Base-by-base conservation (phyloP, 1,284 basidiomycete genomes). In the Sutorius eximius region DNA sequence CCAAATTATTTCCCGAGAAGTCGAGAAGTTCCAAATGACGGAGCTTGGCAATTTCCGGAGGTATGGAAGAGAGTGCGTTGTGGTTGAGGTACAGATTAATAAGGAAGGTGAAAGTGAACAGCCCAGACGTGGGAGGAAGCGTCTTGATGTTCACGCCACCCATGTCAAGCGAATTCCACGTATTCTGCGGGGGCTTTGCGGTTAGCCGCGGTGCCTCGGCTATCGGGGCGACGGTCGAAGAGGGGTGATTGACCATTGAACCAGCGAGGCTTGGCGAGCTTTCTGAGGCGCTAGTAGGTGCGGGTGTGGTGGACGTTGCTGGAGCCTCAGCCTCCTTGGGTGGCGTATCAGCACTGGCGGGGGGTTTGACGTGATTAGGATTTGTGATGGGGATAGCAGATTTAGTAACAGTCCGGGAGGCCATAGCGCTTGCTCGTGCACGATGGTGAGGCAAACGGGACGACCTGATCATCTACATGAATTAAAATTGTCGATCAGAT, bases 41-140 rank as follows among this genome's bases (percentile, higher is more conserved):
- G 54, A 99, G 83, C 63, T 85, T 86, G 51, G 90, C 80, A 61
- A 99, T 93, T 70, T 91, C 85, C 11, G 91, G 82, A 4, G 96
- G 94, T 45, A 99, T 77, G 61, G 82, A 74, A 16, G 87, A 80
- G 53, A 99, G 82, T 34, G 86, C 80, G 69, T 99, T 99, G 79
- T 99, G 96, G 67, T 98, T 98, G 74, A 99, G 91, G 75, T 97
- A 99, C 52, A 99, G 85, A 60, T 89, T 92, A 59, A 91, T 92
- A 59, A 99, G 86, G 77, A 93, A 94, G 16, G 82, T 82, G 78
- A 98, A 98, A n/a, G 86, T 80, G 77, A 98, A 99, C 34, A 97
- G 79, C 57, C 88, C 90, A 46, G 91, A 87, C 13, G 84, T 85
- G 12, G 84, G 75, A 29, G 95, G 91, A 48, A 99, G 79, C 62